Evolutionary conservation across 2,329 filamentous ascomycete genomes (phyloP).

Genomic region (Cylindrodendrum hubeiense): DNA sequence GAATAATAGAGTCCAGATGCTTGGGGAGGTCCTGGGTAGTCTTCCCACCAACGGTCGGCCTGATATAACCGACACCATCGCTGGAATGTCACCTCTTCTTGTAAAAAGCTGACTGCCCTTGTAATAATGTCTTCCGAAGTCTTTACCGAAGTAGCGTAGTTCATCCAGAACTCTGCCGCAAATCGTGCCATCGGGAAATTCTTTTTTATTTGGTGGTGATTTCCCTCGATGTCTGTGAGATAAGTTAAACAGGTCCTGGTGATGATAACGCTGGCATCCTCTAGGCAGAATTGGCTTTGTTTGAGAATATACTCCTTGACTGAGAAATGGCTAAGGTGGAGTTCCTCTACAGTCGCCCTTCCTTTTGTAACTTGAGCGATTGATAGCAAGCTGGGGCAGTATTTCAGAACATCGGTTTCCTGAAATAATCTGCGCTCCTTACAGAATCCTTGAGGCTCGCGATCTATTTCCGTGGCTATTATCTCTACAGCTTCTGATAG

Average conservation of each 20-base stretch:
- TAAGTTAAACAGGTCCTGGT: constrained; percentile 39
- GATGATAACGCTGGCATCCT: too few relatives aligned
- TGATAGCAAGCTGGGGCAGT: constrained; percentile 32
- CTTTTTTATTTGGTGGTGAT: neutral
- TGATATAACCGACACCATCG: constrained; percentile 28
- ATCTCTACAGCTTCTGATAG: constrained; percentile 36
- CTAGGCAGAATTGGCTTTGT: too few relatives aligned
- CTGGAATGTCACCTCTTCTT: constrained; percentile 22
- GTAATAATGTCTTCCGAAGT: constrained; percentile 10
- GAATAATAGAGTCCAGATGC: constrained; percentile 30
- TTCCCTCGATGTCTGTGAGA: constrained; percentile 28
- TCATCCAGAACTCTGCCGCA: constrained; percentile 36
- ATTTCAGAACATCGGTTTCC: constrained; percentile 1
- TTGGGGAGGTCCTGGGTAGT: constrained; percentile 14
- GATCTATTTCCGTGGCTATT: constrained; percentile 30
- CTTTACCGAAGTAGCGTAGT: constrained; percentile 18
- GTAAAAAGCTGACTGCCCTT: constrained; percentile 25
- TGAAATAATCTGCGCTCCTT: too few relatives aligned
- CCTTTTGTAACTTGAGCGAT: neutral
- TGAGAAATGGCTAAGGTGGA: constrained; percentile 42
- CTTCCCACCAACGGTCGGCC: neutral
- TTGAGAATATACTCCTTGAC: constrained; percentile 41
- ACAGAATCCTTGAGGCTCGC: too few relatives aligned
- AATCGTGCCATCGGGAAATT: constrained; percentile 36
- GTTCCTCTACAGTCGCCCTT: neutral